phyloP scores from a whole-genome alignment of 495 filamentous ascomycete genomes.

The Aspergillus mulundensis region DNA sequence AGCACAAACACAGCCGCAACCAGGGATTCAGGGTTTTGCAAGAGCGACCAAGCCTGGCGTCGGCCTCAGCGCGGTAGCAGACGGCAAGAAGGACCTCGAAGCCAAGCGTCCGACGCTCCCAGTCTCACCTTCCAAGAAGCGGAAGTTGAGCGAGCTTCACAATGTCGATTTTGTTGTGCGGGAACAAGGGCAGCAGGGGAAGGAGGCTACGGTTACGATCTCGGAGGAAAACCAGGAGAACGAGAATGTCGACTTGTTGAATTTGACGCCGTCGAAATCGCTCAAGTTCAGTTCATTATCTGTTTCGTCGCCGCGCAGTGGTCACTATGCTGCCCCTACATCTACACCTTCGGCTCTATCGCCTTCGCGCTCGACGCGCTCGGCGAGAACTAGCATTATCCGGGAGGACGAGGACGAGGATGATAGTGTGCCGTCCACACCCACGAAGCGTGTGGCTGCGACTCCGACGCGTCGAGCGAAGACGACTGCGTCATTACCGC shows the following conservation, averaged over 20 bases:
- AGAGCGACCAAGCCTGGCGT: conserved; percentile 42
- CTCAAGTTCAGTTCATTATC: conserved; percentile 37
- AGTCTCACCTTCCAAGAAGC: conserved; percentile 45
- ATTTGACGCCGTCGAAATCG: conserved; percentile 38
- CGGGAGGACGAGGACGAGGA: neutral
- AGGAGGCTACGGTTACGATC: neutral
- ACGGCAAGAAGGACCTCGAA: conserved; percentile 12
- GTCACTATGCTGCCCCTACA: conserved; percentile 25
- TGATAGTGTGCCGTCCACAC: conserved; percentile 18
- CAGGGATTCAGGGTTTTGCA: conserved; percentile 39
- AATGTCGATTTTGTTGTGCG: conserved; percentile 21
- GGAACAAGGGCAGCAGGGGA: neutral
- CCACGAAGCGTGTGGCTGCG: conserved; percentile 25
- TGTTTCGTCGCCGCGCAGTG: conserved; percentile 37
- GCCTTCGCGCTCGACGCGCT: conserved; percentile 16
- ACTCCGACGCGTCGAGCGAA: neutral
- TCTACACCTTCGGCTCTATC: neutral
- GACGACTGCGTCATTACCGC: neutral
- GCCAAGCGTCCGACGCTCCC: conserved; percentile 10
- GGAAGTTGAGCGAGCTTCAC: conserved; percentile 42
- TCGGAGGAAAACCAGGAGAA: neutral
- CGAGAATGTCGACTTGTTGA: neutral
- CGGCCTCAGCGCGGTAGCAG: conserved; percentile 23
- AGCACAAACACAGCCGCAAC: conserved; percentile 17
- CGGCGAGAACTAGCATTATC: neutral